Base-by-base conservation (phyloP, 2,329 filamentous ascomycete species). In the Xylaria sp. region DNA sequence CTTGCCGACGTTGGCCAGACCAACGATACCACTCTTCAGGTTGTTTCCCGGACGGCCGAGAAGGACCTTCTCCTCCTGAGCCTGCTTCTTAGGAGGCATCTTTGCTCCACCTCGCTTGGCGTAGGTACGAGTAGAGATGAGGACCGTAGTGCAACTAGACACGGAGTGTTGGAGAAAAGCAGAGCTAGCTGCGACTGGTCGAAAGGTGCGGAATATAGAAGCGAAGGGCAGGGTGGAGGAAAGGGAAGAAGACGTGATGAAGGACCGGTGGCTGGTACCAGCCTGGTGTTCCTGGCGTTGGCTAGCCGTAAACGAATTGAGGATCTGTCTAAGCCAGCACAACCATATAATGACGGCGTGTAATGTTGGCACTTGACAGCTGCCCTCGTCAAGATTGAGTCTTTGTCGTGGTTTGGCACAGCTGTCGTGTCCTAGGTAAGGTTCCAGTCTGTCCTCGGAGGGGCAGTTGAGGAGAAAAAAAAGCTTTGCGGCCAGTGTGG, bases 11-110 rank as follows among this genome's bases (percentile, higher is more conserved):
- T 99, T 99, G 76, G 94, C 94, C 70, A 99, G 87, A 78, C 94
- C 94, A 76, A 99, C 94, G 86, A 99, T 99, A 80, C 94, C 95
- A 81, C 91, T 97, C 86, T 97, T 99, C 77, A 99, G 77, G 79
- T 86, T 97, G 85, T 99, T 99, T 72, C 94, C 94, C 64, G 94
- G 94, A 73, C 94, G 85, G 76, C 94, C 94, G 76, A 99, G 84
- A 67, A 94, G 87, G 76, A 97, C 84, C 87, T 97, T 97, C 84
- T 97, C 90, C 83, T 97, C 90, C 69, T 91, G 86, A 68, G 86
- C 88, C 49, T 78, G 80, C 80, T 97, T 97, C 85, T 99, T 99
- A 74, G 94, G 94, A 78, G 91, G 83, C 94, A 99, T 99, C 74
- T 85, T 92, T 74, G n/a, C n/a, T n/a, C n/a, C n/a, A n/a, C 76